Evolutionary conservation across 495 filamentous ascomycete genomes (phyloP).

Genomic region (Aspergillus ostianus): DNA sequence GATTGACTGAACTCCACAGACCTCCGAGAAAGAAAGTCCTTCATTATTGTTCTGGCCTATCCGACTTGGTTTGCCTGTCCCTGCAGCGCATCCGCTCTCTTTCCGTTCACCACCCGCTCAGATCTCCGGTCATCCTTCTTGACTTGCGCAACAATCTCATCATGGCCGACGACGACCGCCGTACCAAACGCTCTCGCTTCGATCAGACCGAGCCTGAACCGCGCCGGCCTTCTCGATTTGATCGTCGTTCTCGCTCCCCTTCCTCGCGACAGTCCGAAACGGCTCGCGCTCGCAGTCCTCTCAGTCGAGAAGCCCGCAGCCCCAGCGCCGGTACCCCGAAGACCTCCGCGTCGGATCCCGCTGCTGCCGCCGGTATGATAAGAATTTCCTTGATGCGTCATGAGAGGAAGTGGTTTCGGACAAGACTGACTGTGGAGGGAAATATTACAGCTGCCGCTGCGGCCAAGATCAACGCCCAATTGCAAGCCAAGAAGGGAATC

Average conservation of each 20-base stretch:
- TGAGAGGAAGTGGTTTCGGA: not conserved
- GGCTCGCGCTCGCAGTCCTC: conserved; percentile 77
- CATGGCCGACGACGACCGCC: conserved; percentile 81
- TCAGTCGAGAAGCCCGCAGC: conserved; percentile 57
- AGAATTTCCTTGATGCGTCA: not conserved
- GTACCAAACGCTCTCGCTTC: conserved; percentile 84
- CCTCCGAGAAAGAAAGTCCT: conserved; percentile 21
- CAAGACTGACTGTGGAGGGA: conserved; percentile 9
- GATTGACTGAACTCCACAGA: conserved; percentile 18
- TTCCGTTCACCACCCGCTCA: conserved; percentile 8
- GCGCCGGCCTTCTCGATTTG: conserved; percentile 70
- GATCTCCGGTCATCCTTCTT: not conserved
- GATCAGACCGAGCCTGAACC: conserved; percentile 82
- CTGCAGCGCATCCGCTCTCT: conserved; percentile 9
- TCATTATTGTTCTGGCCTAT: conserved; percentile 3
- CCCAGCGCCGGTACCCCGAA: conserved; percentile 39
- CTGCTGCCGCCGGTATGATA: conserved; percentile 77
- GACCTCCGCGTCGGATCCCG: conserved; percentile 60
- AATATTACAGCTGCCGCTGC: conserved; percentile 73
- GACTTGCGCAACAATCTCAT: conserved; percentile 1
- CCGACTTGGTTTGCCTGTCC: not conserved
- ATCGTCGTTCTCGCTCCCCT: conserved; percentile 83
- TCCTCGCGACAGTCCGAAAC: conserved; percentile 59
- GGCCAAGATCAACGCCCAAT: conserved; percentile 87
- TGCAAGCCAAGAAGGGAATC: conserved; percentile 88